Evolutionary conservation across 768 basidiomycete genomes (phyloP).

Genomic region (Paxillus involutus): DNA sequence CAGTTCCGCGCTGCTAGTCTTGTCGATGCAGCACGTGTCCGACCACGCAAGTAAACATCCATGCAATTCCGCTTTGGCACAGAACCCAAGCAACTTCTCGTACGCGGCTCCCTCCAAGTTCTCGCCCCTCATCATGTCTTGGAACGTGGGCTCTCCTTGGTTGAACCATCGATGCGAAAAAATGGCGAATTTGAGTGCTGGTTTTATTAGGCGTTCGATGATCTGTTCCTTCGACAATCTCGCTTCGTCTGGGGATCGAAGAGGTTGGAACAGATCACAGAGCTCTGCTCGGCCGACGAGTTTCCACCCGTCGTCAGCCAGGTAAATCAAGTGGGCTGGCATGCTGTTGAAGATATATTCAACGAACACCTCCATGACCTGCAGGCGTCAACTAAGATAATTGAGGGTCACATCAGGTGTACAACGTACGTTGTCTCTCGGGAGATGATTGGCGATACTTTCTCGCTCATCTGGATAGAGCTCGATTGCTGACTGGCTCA

Average conservation of each 20-base stretch:
- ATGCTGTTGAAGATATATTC: background rate
- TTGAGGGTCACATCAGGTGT: too few relatives aligned
- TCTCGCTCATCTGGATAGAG: too few relatives aligned
- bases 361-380: background rate
- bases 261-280: too few relatives aligned
- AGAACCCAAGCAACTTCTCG: too few relatives aligned
- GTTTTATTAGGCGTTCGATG: background rate
- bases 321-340: background rate
- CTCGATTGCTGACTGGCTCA: too few relatives aligned
- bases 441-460: too few relatives aligned
- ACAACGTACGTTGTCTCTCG: too few relatives aligned
- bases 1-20: constrained; percentile 15
- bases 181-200: background rate
- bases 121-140: background rate
- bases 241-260: too few relatives aligned
- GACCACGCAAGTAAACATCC: constrained; percentile 11
- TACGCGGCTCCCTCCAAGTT: too few relatives aligned
- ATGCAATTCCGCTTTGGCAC: too few relatives aligned
- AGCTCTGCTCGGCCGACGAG: too few relatives aligned
- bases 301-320: background rate
- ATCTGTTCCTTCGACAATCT: background rate
- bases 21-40: constrained; percentile 25
- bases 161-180: background rate
- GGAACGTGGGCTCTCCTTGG: background rate
- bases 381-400: too few relatives aligned